Base-by-base conservation (phyloP, 345 rosid genomes). In the Rhizophora apiculata region DNA sequence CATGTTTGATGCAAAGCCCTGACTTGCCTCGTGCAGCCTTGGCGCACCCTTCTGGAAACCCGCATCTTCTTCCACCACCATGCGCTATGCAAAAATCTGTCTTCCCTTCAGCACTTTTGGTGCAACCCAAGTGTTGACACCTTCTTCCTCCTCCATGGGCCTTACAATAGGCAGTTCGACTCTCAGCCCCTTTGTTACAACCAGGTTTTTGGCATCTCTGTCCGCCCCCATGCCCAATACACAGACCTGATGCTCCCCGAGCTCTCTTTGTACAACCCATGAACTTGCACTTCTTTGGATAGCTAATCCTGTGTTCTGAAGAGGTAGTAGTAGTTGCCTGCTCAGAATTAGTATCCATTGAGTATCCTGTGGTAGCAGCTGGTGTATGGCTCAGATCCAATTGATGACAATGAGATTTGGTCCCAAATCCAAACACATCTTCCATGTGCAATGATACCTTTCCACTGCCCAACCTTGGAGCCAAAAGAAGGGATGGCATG, bases 201-300 rank as follows among this genome's bases (percentile, higher is more conserved):
- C 97, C 96, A 3, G 76, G 81, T 49, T 84, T 94, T 78, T 87
- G 97, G 71, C 98, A 91, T 72, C 98, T 86, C 72, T 87, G 98
- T 64, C 98, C 98, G 0, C 98, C 98, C 46, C 97, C 98, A 68
- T 94, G 98, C 37, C 96, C 95, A 48, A 94, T 94, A 73, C 99
- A 91, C 5, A 89, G 87, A 60, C 96, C 99, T 3, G 93, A 86
- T 27, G 97, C 93, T 39, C 97, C 96, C 61, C 99, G 82, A 16
- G 97, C 96, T 71, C 97, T 96, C 82, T 95, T 95, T 7, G 72
- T 59, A 74, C 99, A 95, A 64, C 97, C 96, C 74, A 62, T 70
- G 73, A 86, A 84, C 77, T 80, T 89, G 76, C 97, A 94, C 72
- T 84, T 88, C 83, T 90, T 94, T 0, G 82, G 73, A 74, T 74